phyloP scores from a whole-genome alignment of 2,329 filamentous ascomycete genomes.

The Rhytidhysteron rufulum region DNA sequence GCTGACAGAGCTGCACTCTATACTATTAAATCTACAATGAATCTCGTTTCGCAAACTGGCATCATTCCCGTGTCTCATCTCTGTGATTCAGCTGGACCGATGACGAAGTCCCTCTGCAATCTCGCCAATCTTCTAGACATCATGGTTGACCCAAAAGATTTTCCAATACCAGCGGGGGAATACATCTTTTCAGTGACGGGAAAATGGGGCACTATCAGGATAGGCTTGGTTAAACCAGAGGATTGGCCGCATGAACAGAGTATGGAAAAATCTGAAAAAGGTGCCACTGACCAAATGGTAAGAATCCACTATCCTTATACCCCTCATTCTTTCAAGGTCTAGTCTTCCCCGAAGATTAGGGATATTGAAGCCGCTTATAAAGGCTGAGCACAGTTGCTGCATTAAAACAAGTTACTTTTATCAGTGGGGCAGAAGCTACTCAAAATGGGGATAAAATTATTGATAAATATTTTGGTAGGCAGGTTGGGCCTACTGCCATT shows the following conservation, averaged over 20 bases:
- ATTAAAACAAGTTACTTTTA: not conserved
- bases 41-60: not conserved
- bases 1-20: conserved; percentile 23
- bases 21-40: conserved; percentile 15
- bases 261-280: too few species aligned
- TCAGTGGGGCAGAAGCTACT: not conserved
- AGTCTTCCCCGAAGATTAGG: not conserved
- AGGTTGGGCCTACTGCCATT: not conserved
- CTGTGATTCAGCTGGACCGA: not conserved
- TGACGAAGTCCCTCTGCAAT: not conserved
- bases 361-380: not conserved
- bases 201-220: not conserved
- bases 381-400: not conserved
- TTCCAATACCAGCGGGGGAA: not conserved
- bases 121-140: not conserved
- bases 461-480: not conserved
- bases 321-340: not conserved
- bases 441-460: not conserved
- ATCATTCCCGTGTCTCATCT: not conserved
- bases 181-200: not conserved
- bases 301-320: not conserved
- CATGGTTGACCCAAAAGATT: not conserved
- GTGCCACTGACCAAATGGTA: not conserved
- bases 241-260: not conserved
- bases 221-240: not conserved